Percentiles rank a stretch among this genome's conserved stretches.
Evolutionary conservation across 2,329 filamentous ascomycete genomes (phyloP).

Genomic region (Penicillium sp.): DNA sequence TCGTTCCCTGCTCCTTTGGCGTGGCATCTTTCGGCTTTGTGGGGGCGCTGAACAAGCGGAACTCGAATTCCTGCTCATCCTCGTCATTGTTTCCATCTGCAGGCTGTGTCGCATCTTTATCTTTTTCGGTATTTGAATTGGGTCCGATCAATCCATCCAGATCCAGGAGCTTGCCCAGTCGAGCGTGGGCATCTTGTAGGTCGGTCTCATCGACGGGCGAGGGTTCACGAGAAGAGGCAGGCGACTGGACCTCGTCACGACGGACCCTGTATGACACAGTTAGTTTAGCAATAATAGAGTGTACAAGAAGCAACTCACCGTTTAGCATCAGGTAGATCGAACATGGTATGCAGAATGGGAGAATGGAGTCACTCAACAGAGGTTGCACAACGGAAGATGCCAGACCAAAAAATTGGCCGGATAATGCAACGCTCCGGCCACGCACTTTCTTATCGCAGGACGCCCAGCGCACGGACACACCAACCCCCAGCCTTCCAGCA

Average conservation of each 20-base stretch:
- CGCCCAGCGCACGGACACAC: slow-evolving; percentile 30
- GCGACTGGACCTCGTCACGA: slow-evolving; percentile 44
- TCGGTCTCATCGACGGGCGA: slow-evolving; percentile 39
- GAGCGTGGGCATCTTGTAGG: slow-evolving; percentile 39
- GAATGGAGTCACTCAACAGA: neutral
- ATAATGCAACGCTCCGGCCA: slow-evolving; percentile 30
- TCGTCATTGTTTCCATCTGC: slow-evolving; percentile 33
- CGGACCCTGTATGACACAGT: slow-evolving; percentile 36
- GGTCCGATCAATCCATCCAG: slow-evolving; percentile 35
- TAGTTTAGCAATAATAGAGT: slow-evolving; percentile 5
- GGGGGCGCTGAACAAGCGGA: slow-evolving; percentile 48
- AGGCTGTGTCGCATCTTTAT: slow-evolving; percentile 11
- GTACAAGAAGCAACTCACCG: slow-evolving; percentile 33
- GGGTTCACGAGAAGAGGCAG: slow-evolving; percentile 38
- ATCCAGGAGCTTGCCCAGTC: slow-evolving; percentile 43
- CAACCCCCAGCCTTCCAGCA: slow-evolving; percentile 16
- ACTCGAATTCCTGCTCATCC: slow-evolving; percentile 53
- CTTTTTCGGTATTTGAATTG: slow-evolving; percentile 8
- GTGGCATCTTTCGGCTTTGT: slow-evolving; percentile 24
- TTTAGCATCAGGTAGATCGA: slow-evolving; percentile 46
- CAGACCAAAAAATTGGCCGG: slow-evolving; percentile 15
- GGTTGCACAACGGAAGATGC: slow-evolving; percentile 3
- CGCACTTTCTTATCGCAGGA: slow-evolving; percentile 28
- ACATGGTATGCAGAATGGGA: slow-evolving; percentile 34
- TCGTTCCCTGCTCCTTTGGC: neutral